Percentiles rank a stretch among this genome's conserved stretches.
phyloP scores from a whole-genome alignment of 2,329 filamentous ascomycete genomes.

The Periconia sp. region DNA sequence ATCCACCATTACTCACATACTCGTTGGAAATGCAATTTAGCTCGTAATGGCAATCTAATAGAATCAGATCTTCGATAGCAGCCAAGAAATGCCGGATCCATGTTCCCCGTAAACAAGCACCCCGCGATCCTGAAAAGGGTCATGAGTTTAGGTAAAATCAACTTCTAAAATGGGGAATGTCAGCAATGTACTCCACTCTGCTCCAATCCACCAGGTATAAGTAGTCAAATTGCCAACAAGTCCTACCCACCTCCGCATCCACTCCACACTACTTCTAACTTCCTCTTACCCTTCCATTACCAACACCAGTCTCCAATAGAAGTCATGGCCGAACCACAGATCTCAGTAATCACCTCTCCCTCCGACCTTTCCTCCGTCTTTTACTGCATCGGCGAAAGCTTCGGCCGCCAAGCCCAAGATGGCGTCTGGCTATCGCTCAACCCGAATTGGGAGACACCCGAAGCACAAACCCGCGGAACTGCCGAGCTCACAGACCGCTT shows the following conservation, averaged over 20 bases:
- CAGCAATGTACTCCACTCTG: background rate
- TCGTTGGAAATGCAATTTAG: too few species aligned
- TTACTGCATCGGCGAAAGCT: constrained; percentile 44
- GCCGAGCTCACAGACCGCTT: constrained; percentile 48
- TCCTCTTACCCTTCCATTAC: background rate
- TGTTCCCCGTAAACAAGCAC: too few species aligned
- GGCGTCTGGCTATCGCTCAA: constrained; percentile 56
- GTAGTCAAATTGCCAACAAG: background rate
- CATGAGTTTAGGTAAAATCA: background rate
- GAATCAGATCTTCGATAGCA: too few species aligned
- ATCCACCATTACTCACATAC: too few species aligned
- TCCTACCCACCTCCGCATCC: background rate
- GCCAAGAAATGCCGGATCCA: too few species aligned
- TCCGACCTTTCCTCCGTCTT: constrained; percentile 31
- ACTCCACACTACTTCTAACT: background rate
- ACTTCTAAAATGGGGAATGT: background rate
- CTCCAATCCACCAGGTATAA: background rate
- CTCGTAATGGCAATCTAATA: too few species aligned
- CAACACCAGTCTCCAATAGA: background rate
- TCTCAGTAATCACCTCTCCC: constrained; percentile 17
- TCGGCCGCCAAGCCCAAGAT: constrained; percentile 56
- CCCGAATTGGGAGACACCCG: constrained; percentile 57
- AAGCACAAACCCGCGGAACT: constrained; percentile 44
- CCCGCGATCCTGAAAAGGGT: background rate
- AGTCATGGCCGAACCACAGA: background rate